Percentiles rank a stretch among this genome's conserved stretches.
Evolutionary conservation across 305 asterid genomes (phyloP).

Genomic region (Petunia hybrid): DNA sequence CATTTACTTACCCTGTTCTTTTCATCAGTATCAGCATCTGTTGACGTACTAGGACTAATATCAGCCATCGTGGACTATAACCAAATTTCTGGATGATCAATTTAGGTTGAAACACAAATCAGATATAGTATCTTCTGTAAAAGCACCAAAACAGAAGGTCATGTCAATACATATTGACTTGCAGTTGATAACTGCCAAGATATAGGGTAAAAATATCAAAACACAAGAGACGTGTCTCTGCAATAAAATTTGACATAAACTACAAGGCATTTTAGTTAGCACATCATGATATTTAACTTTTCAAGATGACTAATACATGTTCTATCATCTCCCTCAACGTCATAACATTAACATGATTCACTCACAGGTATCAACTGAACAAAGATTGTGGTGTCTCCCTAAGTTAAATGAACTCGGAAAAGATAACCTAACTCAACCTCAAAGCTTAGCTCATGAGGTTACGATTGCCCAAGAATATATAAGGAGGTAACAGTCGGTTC

Average conservation of each 20-base stretch:
- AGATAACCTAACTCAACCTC: neutral
- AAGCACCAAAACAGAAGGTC: neutral
- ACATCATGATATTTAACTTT: constrained; percentile 1
- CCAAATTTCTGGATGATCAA: constrained; percentile 41
- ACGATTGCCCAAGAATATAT: no score
- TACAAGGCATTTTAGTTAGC: neutral
- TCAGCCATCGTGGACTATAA: constrained; percentile 68
- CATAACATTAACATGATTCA: neutral
- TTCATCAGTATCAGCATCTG: constrained; percentile 95
- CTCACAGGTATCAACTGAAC: neutral
- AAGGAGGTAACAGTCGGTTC: no score
- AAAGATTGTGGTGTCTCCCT: neutral
- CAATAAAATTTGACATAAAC: neutral
- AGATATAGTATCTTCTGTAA: constrained; percentile 29
- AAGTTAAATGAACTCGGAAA: neutral
- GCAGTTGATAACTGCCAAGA: constrained; percentile 5
- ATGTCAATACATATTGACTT: constrained; percentile 18
- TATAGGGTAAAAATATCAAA: neutral
- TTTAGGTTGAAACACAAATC: constrained; percentile 33
- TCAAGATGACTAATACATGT: neutral
- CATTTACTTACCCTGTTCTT: constrained; percentile 64
- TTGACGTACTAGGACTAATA: constrained; percentile 83
- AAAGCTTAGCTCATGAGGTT: no score
- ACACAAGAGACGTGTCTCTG: constrained; percentile 6
- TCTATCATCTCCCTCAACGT: neutral